Evolutionary conservation across 768 basidiomycete species (phyloP), one percentile per base, ranked within the genome.

Genomic region (Polyporus arcularius): DNA sequence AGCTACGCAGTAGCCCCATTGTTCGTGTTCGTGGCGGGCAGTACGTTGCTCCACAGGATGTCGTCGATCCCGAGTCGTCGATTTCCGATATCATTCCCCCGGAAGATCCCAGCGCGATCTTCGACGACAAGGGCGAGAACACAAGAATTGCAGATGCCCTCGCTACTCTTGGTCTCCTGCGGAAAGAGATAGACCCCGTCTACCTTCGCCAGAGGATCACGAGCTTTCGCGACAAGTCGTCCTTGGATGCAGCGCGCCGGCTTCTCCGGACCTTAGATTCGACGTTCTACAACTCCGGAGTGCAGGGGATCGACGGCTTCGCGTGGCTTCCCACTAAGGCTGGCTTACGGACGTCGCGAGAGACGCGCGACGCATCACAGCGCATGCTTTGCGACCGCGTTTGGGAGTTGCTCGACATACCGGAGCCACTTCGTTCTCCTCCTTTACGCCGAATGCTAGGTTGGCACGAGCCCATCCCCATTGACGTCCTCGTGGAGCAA

Each of bases 241-340:
- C 52, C 6, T 12, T 11, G 15, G 21, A 41, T 18, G 52, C 52
- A 10, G 52, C 59, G 15, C 43, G 38, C 10, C 15, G 16, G 10
- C 39, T 60, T 3, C 7, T 60, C 11, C 4, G 31, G 14, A 14
- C 48, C 2, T 18, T 60, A 6, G 54, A 66, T n/a, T 39, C 55
- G 0, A 63, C 67, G 0, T 52, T 47, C 16, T 69, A 68, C 50
- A 61, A 64, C 43, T 45, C 61, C 21, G 55, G 58, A 31, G 56
- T 69, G 30, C 55, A 50, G 9, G 60, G 71, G 12, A 55, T 2
- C 12, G 51, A 9, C 59, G 62, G 2, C 58, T 53, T 35, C 31
- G 61, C 40, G 14, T 81, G 81, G 79, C 61, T 82, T 6, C 80
- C 80, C 0, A 79, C 79, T 2, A 61, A 55, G 14, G 50, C 60